Percentiles rank a stretch among this genome's conserved stretches.
Evolutionary conservation across 2,329 filamentous ascomycete genomes (phyloP).

Genomic region (Lasiodiplodia sp.): DNA sequence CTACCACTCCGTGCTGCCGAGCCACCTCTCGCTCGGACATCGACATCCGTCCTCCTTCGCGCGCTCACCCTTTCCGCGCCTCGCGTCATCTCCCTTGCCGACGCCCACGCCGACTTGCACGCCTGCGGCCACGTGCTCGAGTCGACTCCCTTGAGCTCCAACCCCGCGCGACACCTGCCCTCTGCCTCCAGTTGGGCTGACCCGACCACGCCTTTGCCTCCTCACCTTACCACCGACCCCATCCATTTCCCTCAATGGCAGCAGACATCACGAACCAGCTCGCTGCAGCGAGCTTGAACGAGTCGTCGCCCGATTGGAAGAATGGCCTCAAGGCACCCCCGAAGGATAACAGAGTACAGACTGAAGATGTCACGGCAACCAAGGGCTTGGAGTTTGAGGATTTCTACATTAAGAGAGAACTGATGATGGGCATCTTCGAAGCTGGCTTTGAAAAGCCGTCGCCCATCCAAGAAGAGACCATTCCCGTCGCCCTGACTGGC

Average conservation of each 20-base stretch:
- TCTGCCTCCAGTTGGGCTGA: slow-evolving; percentile 6
- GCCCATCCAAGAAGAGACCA: slow-evolving; percentile 98
- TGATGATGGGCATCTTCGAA: slow-evolving; percentile 99
- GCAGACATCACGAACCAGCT: slow-evolving; percentile 64
- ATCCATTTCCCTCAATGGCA: slow-evolving; percentile 47
- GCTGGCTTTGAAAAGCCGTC: slow-evolving; percentile 98
- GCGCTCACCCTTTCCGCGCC: background rate
- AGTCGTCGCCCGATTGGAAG: slow-evolving; percentile 73
- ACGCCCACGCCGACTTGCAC: slow-evolving; percentile 23
- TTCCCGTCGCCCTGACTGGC: slow-evolving; percentile 93
- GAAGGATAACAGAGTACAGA: slow-evolving; percentile 80
- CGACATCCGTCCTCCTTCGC: background rate
- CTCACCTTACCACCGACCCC: background rate
- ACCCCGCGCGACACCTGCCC: slow-evolving; percentile 16
- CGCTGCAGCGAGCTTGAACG: slow-evolving; percentile 61
- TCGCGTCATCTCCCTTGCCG: slow-evolving; percentile 15
- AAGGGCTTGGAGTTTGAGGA: slow-evolving; percentile 98
- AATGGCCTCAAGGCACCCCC: slow-evolving; percentile 73
- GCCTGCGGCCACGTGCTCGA: slow-evolving; percentile 15
- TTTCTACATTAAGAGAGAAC: slow-evolving; percentile 90
- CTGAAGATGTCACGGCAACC: slow-evolving; percentile 97
- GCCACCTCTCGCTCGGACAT: background rate
- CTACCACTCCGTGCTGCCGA: slow-evolving; percentile 9
- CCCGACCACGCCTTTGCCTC: slow-evolving; percentile 10
- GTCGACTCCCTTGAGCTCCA: slow-evolving; percentile 22